Conservation (phyloP, 495 filamentous ascomycete genomes). For the Neurospora pannonica region DNA sequence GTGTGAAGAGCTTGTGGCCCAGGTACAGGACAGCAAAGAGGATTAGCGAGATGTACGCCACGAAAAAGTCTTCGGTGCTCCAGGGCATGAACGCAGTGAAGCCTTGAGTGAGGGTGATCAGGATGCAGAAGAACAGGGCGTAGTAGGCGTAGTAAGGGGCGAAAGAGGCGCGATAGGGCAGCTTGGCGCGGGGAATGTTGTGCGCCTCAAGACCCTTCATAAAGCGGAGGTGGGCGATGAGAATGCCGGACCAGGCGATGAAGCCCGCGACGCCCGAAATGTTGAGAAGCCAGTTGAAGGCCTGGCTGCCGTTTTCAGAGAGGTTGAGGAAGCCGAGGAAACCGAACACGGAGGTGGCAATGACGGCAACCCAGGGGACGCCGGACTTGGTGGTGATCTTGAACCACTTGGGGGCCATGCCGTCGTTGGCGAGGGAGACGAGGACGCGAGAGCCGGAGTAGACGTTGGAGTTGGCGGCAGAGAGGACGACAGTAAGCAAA, state of each 20-base stretch:
- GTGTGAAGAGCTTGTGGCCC: constrained; percentile 43
- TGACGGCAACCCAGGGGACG: constrained; percentile 34
- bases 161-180: constrained; percentile 49
- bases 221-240: constrained; percentile 52
- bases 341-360: constrained; percentile 31
- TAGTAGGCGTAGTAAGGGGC: constrained; percentile 51
- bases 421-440: constrained; percentile 51
- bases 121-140: constrained; percentile 53
- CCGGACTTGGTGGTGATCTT: constrained; percentile 28
- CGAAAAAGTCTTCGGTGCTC: constrained; percentile 48
- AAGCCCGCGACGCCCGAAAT: constrained; percentile 58
- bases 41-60: constrained; percentile 53
- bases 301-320: constrained; percentile 33
- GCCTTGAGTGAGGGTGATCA: constrained; percentile 60
- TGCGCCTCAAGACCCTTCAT: constrained; percentile 48
- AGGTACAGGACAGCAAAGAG: constrained; percentile 49
- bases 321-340: constrained; percentile 50
- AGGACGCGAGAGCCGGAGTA: constrained; percentile 58
- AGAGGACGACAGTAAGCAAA: constrained; percentile 51
- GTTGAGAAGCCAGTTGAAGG: constrained; percentile 52
- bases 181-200: constrained; percentile 39
- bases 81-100: constrained; percentile 61
- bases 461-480: constrained; percentile 47
- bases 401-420: constrained; percentile 47
- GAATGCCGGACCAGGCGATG: constrained; percentile 55